A percentile compares a stretch with the other conserved stretches of the same genome.
These are phyloP conservation scores for Mariannaea sp. DNA, from an alignment of 2,329 filamentous ascomycete genomes.

Conservation along the genomic window DNA sequence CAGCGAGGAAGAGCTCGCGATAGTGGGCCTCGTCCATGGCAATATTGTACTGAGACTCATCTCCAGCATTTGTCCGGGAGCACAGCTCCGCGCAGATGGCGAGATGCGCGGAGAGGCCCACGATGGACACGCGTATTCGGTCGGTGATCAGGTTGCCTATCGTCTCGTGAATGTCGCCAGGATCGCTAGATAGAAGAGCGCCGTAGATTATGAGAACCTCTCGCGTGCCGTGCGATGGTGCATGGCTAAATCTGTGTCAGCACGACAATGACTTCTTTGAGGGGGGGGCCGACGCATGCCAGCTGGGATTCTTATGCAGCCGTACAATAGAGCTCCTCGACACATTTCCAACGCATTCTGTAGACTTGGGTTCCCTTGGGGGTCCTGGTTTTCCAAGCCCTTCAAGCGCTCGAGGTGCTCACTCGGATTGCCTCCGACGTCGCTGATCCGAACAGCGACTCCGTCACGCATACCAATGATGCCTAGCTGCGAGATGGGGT, in stretches of 20 bases:
- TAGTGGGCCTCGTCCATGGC: slow-evolving; percentile 80
- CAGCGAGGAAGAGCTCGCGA: slow-evolving; percentile 82
- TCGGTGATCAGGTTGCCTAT: slow-evolving; percentile 79
- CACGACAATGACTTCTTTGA: too few species aligned
- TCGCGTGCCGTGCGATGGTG: slow-evolving; percentile 88
- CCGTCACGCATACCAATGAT: slow-evolving; percentile 94
- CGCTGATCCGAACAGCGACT: slow-evolving; percentile 81
- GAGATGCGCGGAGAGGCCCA: slow-evolving; percentile 89
- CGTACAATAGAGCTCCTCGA: slow-evolving; percentile 81
- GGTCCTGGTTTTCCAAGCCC: slow-evolving; percentile 67
- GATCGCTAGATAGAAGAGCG: slow-evolving; percentile 86
- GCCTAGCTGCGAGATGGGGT: slow-evolving; percentile 93
- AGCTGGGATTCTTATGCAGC: background rate
- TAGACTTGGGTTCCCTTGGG: slow-evolving; percentile 76
- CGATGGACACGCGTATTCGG: slow-evolving; percentile 83
- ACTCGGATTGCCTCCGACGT: slow-evolving; percentile 88
- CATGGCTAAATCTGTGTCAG: slow-evolving; percentile 63
- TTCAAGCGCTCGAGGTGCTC: slow-evolving; percentile 83
- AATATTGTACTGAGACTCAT: slow-evolving; percentile 77
- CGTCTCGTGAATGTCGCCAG: slow-evolving; percentile 92
- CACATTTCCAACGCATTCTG: slow-evolving; percentile 98
- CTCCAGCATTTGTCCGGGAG: slow-evolving; percentile 81
- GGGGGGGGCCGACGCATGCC: background rate
- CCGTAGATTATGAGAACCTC: slow-evolving; percentile 93
- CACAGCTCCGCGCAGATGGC: slow-evolving; percentile 92